Evolutionary conservation across 768 basidiomycete species (phyloP).

Genomic region (Rhizopogon vulgaris): DNA sequence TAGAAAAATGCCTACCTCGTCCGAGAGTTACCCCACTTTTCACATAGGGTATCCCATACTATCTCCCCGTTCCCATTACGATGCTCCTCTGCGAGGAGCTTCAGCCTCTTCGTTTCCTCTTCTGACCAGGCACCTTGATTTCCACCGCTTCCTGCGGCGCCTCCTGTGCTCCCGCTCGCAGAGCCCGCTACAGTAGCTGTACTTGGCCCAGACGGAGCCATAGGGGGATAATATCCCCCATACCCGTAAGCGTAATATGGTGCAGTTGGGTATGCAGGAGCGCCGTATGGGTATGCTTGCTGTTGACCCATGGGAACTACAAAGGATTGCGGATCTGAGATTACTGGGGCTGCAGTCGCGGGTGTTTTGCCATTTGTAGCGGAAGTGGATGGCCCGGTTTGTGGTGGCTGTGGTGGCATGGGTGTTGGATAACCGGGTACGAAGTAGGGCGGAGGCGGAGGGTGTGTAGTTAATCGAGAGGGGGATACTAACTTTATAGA

Average conservation of each 20-base stretch:
- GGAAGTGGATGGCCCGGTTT: conserved; percentile 29
- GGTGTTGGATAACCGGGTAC: conserved; percentile 34
- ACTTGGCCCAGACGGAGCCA: conserved; percentile 19
- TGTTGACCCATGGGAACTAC: conserved; percentile 61
- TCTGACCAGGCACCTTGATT: conserved; percentile 76
- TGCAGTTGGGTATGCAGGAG: conserved; percentile 48
- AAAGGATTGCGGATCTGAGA: conserved; percentile 68
- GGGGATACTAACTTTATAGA: conserved; percentile 63
- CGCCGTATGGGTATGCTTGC: conserved; percentile 33
- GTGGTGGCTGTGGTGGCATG: conserved; percentile 19
- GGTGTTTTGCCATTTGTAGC: conserved; percentile 27
- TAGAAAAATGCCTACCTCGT: conserved; percentile 47
- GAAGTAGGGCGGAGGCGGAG: conserved; percentile 54
- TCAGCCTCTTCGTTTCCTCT: conserved; percentile 66
- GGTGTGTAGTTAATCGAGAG: conserved; percentile 56
- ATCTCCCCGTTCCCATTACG: conserved; percentile 42
- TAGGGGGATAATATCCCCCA: conserved; percentile 26
- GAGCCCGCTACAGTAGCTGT: conserved; percentile 18
- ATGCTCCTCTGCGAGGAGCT: conserved; percentile 64
- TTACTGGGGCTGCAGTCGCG: conserved; percentile 38
- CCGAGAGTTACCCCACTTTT: conserved; percentile 67
- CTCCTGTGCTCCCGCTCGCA: conserved; percentile 13
- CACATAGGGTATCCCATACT: conserved; percentile 76
- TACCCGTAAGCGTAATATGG: conserved; percentile 58
- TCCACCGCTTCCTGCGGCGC: conserved; percentile 28